A percentile compares a stretch with the other conserved stretches of the same genome.
These are phyloP conservation scores for Aspergillus sp. DNA, from an alignment of 2,329 filamentous ascomycete species.

Conservation along the genomic window DNA sequence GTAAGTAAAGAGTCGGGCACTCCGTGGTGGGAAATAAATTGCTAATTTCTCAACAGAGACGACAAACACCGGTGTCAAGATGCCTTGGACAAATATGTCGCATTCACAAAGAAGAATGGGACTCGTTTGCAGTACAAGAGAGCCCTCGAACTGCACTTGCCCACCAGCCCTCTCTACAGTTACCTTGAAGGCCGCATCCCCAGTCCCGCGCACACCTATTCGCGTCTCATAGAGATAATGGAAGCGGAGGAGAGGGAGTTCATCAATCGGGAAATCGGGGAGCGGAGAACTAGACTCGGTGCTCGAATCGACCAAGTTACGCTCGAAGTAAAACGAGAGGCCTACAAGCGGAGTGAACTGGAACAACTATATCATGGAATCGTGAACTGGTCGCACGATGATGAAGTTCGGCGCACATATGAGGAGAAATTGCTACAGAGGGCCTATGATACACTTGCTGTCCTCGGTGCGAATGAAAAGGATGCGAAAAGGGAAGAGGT, in stretches of 20 bases:
- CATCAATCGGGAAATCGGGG: constrained; percentile 86
- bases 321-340: constrained; percentile 80
- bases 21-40: background rate
- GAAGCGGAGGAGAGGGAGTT: constrained; percentile 84
- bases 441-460: constrained; percentile 73
- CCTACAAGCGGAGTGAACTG: constrained; percentile 73
- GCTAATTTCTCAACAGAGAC: constrained; percentile 43
- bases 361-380: constrained; percentile 77
- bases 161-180: constrained; percentile 75
- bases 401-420: constrained; percentile 77
- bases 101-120: constrained; percentile 71
- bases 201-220: constrained; percentile 77
- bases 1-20: constrained; percentile 39
- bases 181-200: constrained; percentile 81
- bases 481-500: constrained; percentile 69
- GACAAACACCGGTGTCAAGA: constrained; percentile 60
- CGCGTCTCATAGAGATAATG: constrained; percentile 75
- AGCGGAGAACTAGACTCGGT: constrained; percentile 82
- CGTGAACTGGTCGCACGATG: constrained; percentile 87
- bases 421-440: constrained; percentile 87
- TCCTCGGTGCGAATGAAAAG: constrained; percentile 69
- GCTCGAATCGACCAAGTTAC: constrained; percentile 82
- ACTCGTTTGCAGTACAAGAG: constrained; percentile 71
- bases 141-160: constrained; percentile 74
- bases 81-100: constrained; percentile 76